Evolutionary conservation across 2,329 filamentous ascomycete species (phyloP), one percentile per base, ranked within the genome.

Genomic region (Scolecobasidium constrictum): DNA sequence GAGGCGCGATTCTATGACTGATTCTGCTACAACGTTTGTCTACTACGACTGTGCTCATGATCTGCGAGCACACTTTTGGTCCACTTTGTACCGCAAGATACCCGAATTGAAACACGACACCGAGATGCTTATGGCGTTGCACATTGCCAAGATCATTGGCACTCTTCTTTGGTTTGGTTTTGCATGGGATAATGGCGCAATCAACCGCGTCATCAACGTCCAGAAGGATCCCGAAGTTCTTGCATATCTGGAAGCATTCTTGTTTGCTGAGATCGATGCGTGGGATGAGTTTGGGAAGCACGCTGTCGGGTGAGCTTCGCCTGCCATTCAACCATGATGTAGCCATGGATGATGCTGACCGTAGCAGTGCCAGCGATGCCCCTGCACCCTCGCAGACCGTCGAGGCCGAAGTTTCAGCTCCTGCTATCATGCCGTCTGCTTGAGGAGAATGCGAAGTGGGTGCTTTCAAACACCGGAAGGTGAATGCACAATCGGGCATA

Each of bases 111-210:
- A 50, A 12, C 44, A 56, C 7, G 45, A 49, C 4, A 40, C 45
- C 12, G 40, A 42, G 6, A 46, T 40, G 12, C 43, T 59, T 2
- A 31, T 58, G 11, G 51, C 59, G 4, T 60, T 61, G 1, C 53
- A 52, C 42, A 48, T 66, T 31, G 67, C 74, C 11, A 66, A 67
- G 62, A 53, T 64, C 54, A 49, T 79, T 15, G 77, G 78, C 0
- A 65, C 81, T 4, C 47, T 81, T 15, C 61, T 81, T 2, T 81
- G 78, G 77, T 67, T 73, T 54, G 77, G 76, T 1, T 76, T 75
- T 52, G 75, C 76, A 2, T 81, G 77, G 56, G 77, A 81, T 52
- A 67, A 75, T 18, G 77, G 77, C 0, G 60, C 56, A 22, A 66
- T 81, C 43, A 64, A 80, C 55, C 65, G 77, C 1, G 74, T 74